Conservation (phyloP, 2,329 filamentous ascomycete species). For the Albophoma yamanashiensis region DNA sequence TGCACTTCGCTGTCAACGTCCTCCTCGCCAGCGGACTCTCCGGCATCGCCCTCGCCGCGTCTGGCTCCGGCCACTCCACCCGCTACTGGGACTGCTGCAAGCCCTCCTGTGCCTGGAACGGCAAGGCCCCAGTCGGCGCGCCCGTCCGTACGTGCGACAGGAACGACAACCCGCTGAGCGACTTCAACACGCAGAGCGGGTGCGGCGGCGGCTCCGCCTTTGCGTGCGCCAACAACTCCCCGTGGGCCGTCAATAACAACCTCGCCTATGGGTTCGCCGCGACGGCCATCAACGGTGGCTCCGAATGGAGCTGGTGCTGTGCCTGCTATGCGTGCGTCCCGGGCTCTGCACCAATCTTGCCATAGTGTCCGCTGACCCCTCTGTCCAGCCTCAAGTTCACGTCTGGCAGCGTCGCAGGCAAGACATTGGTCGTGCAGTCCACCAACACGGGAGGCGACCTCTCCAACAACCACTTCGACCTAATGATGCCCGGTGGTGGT, state of each 20-base stretch:
- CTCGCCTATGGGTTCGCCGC: slow-evolving; percentile 56
- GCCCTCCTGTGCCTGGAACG: slow-evolving; percentile 51
- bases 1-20: background rate
- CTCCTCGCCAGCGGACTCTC: slow-evolving; percentile 10
- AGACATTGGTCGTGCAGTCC: slow-evolving; percentile 54
- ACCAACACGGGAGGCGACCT: slow-evolving; percentile 43
- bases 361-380: background rate
- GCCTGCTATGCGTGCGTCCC: slow-evolving; percentile 43
- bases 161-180: slow-evolving; percentile 41
- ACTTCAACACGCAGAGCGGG: slow-evolving; percentile 36
- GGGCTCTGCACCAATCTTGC: background rate
- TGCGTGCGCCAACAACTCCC: slow-evolving; percentile 51
- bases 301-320: slow-evolving; percentile 55
- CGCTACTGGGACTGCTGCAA: slow-evolving; percentile 62
- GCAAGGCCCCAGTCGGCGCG: slow-evolving; percentile 39
- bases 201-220: slow-evolving; percentile 49
- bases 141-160: slow-evolving; percentile 44
- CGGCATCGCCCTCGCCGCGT: slow-evolving; percentile 14
- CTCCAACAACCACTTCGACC: slow-evolving; percentile 21
- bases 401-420: slow-evolving; percentile 39
- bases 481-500: slow-evolving; percentile 45
- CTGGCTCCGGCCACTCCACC: slow-evolving; percentile 15
- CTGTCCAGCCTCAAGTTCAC: slow-evolving; percentile 35
- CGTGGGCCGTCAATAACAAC: slow-evolving; percentile 48
- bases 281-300: slow-evolving; percentile 41